A percentile compares a stretch with the other conserved stretches of the same genome.
These are phyloP conservation scores for Coemansia umbellata DNA, from an alignment of 192 early-diverging fungal genomes.

Conservation along the genomic window DNA sequence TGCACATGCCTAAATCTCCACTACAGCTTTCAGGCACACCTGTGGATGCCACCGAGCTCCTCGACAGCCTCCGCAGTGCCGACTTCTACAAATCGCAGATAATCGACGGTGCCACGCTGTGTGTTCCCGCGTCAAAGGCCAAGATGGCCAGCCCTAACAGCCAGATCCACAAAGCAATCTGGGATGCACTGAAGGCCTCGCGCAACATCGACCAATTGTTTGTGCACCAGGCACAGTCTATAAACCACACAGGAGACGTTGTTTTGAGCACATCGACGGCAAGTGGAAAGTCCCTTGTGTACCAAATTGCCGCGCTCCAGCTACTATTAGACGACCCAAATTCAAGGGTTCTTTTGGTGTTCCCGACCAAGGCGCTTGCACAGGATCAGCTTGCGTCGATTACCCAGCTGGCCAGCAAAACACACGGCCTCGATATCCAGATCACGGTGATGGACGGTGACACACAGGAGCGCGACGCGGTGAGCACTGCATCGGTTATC, in stretches of 20 bases:
- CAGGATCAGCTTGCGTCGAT: conserved; percentile 71
- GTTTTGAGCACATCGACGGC: conserved; percentile 72
- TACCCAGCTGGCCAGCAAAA: conserved; percentile 17
- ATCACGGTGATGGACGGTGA: neutral
- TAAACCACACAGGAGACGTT: conserved; percentile 51
- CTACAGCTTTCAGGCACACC: too few relatives aligned
- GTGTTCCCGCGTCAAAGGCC: neutral
- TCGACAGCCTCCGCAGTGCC: neutral
- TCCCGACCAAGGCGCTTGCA: conserved; percentile 80
- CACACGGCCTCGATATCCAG: conserved; percentile 20
- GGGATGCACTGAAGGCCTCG: neutral
- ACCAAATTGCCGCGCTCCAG: conserved; percentile 66
- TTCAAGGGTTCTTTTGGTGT: conserved; percentile 57
- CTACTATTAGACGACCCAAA: conserved; percentile 40
- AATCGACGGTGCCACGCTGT: neutral
- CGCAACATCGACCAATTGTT: conserved; percentile 54
- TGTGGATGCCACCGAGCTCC: too few relatives aligned
- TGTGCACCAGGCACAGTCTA: conserved; percentile 69
- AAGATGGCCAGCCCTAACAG: neutral
- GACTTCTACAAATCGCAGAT: conserved; percentile 9
- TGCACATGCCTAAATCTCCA: too few relatives aligned
- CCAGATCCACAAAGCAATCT: neutral
- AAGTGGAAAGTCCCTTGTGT: conserved; percentile 78
- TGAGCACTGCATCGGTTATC: conserved; percentile 55
- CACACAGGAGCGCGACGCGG: conserved; percentile 16